Evolutionary conservation across 768 basidiomycete genomes (phyloP).

Genomic region (Clavulina sp.): DNA sequence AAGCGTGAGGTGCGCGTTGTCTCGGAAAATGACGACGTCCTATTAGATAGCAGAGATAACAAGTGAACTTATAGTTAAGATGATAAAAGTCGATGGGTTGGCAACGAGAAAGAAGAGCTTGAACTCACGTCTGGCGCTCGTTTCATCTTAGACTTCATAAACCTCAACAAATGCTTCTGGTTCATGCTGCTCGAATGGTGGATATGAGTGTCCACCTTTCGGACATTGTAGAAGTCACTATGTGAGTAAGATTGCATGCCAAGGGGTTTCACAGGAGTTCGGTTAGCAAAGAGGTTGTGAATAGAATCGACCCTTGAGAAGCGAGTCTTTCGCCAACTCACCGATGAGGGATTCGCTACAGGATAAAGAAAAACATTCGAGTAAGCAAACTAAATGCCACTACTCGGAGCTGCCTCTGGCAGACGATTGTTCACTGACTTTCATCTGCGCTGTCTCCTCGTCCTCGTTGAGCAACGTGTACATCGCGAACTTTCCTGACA

Average conservation of each 20-base stretch:
- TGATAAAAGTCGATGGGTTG: slow-evolving; percentile 2
- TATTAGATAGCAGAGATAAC: slow-evolving; percentile 16
- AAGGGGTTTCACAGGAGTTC: not conserved
- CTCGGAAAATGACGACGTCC: slow-evolving; percentile 94
- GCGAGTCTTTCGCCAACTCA: slow-evolving; percentile 17
- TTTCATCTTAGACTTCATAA: slow-evolving; percentile 99
- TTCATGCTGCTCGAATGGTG: slow-evolving; percentile 99
- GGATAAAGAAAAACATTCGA: not conserved
- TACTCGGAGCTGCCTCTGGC: not conserved
- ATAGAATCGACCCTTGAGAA: not conserved
- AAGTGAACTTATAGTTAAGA: not conserved
- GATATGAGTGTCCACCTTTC: slow-evolving; percentile 98
- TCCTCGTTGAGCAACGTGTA: slow-evolving; percentile 82
- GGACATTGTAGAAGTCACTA: slow-evolving; percentile 95
- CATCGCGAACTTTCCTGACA: slow-evolving; percentile 88
- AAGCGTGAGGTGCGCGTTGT: slow-evolving; percentile 73
- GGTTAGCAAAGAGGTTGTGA: too few relatives aligned
- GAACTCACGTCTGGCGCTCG: slow-evolving; percentile 57
- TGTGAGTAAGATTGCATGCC: too few relatives aligned
- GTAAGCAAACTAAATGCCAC: slow-evolving; percentile 13
- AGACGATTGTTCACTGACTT: slow-evolving; percentile 29
- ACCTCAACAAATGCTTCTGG: slow-evolving; percentile 93
- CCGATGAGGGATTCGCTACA: slow-evolving; percentile 68
- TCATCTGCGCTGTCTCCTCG: slow-evolving; percentile 91
- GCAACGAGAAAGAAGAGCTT: too few relatives aligned